Evolutionary conservation across 2,329 filamentous ascomycete species (phyloP), one percentile per base, ranked within the genome.

Genomic region (Nigrospora osmanthi): DNA sequence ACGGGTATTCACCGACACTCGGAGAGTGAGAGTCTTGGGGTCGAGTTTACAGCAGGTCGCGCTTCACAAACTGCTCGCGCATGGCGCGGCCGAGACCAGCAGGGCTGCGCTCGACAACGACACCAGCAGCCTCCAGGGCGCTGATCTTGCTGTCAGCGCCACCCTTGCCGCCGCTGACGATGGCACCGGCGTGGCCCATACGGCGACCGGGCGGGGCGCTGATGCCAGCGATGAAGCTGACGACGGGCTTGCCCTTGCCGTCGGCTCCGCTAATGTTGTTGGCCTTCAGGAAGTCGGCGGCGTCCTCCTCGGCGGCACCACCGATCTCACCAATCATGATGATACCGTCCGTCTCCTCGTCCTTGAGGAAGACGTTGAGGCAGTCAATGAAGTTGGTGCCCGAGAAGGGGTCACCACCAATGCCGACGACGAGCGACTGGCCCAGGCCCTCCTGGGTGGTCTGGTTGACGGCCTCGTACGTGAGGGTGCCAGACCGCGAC

Each of bases 241-340:
- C 93, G 49, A 95, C 90, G 61, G 93, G 93, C 83, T 96, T 98
- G 63, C 78, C 78, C 43, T 48, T 45, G 48, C 76, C 76, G 71
- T 89, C 86, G 67, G 83, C 75, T 14, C 46, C 46, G 23, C 42
- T 33, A 49, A 83, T 90, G 80, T 98, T 97, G 78, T 93, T 81
- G 66, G 82, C 76, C 76, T 87, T 89, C 65, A 97, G 74, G 79
- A 94, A 98, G 61, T 97, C 93, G 60, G 93, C 91, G 35, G 93
- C 93, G 61, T 98, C 93, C 75, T 98, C 93, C 76, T 98, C 93
- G 48, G 93, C 93, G 49, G 87, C 88, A 52, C 93, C 93, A 71
- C 93, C 93, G 66, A 98, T 97, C 76, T 97, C 93, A 65, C 93
- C 93, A 67, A 98, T 97, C 93, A 98, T 96, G 75, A 98, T 96